Evolutionary conservation across 2,329 filamentous ascomycete species (phyloP), one percentile per base, ranked within the genome.

Genomic region (Colletotrichum sp.): DNA sequence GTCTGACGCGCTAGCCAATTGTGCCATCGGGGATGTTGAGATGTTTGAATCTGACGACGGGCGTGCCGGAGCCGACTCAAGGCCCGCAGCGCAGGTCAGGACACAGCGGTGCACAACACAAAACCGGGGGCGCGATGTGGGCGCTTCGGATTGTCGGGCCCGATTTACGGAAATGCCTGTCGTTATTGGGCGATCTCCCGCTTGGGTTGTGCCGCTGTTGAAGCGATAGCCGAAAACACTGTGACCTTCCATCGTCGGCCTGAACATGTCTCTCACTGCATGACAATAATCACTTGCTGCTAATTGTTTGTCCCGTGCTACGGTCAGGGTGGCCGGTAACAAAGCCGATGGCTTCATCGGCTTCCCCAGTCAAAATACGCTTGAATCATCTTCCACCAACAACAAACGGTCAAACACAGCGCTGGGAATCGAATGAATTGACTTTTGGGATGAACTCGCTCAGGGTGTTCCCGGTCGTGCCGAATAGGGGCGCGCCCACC

Each of bases 1-100:
- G 66, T 69, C 66, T 69, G 66, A 69, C 66, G 66, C 66, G 66
- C 66, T 69, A 69, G 66, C 66, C 66, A 69, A 69, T 69, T 69
- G 66, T 69, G 66, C 66, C 66, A 69, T 69, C 66, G 66, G 66
- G 66, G 66, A 69, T 61, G 55, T 69, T 69, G 66, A 69, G 55
- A 43, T 69, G 32, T 18, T 61, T 59, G 12, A n/a, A 38, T 63
- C 13, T 63, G 61, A 26, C 3, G 10, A 32, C 24, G 8, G 3
- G 7, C 3, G 30, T 21, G 58, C 28, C 28, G 43, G 21, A 63
- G 38, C 58, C 59, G 32, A 43, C 24, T 24, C 62, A 52, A 69
- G 56, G 58, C 32, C 38, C 18, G 10, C 21, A 52, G 43, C n/a
- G n/a, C 43, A 52, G 43, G 43, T 12, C 43, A 52, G 4, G n/a